Base-by-base conservation (phyloP, 176 grass and related monocot genomes). In the Urochloa ruziziensis region DNA sequence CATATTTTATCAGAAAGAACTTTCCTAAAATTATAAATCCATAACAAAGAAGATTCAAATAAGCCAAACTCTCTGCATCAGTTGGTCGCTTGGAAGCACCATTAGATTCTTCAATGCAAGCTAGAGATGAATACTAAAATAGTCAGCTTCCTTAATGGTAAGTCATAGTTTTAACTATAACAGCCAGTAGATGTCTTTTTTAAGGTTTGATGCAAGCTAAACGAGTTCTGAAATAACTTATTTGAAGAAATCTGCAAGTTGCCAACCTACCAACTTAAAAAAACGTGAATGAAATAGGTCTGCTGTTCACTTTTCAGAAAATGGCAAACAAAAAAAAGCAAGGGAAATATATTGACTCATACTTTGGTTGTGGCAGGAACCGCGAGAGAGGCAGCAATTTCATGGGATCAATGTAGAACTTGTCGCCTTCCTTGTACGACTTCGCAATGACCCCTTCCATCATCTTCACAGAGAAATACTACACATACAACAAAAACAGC, bases 381-480 rank as follows among this genome's bases (percentile, higher is more conserved):
- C 91, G 91, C 54, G 97, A 78, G 17, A 99, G 94, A 7, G 97
- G 97, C 70, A 99, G 78, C 83, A 99, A 74, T 72, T 96, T 94
- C 68, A 92, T 87, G 58, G 97, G 97, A 59, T 99, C 91, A 0
- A 96, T 99, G 69, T 73, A 99, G 37, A 99, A 99, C 88, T 94
- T 99, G 65, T 99, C 91, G 13, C 93, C 97, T 43, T 73, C 71
- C 4, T 79, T 81, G 79, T 99, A 99, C 0, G 97, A 92, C 6
- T 89, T 89, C 1, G 97, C 93, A 32, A 99, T 94, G 57, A 99
- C 85, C 39, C 93, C 97, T 40, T 92, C 93, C 78, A 94, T 69
- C 97, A 99, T 96, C 86, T 99, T 99, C 66, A 99, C 77, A 8
- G 97, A 99, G 77, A 99, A 99, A 40, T 51, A 85, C 97, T 99